Base-by-base conservation (phyloP, 768 basidiomycete species). In the Epithele typhae region DNA sequence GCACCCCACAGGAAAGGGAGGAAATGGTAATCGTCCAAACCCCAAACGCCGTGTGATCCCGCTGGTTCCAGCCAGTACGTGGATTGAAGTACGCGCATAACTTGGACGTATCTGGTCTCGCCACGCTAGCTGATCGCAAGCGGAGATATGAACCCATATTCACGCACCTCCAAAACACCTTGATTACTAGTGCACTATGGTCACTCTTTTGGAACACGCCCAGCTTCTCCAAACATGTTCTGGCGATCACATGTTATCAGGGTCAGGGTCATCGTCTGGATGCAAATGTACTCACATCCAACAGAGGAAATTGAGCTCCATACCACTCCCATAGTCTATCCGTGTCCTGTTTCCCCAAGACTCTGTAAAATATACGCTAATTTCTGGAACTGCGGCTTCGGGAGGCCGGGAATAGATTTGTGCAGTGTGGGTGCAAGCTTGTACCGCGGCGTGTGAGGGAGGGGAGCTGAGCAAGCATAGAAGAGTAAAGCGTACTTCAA, bases 311-410 rank as follows among this genome's bases (percentile, higher is more conserved):
- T 97, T 95, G 36, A 98, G 75, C 61, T 99, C 96, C 95, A 98
- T 98, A 12, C 96, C 96, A 58, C 93, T 96, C n/a, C 96, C 96
- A 66, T 99, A 99, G 66, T 99, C 96, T 44, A 99, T 92, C 8
- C 96, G 74, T 39, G 85, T 79, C 23, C 87, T 72, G 63, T 88
- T 96, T 0, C 96, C 96, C 94, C 94, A 98, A 14, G 84, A 68
- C 60, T 94, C 90, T 30, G 73, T 68, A 59, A 98, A 87, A 63
- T 98, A 99, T 0, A 71, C 74, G 2, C 82, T 77, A 3, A 96
- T 65, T 60, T 97, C 95, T 4, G 70, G 60, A 3, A 81, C 73
- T 0, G 82, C 76, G 3, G 78, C 79, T 2, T 58, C 39, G 0
- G 84, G 78, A 93, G 63, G 5, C 72, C 71, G 0, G 82, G 78